Conservation (phyloP, 1,284 basidiomycete genomes). For the Chalciporus sp. region DNA sequence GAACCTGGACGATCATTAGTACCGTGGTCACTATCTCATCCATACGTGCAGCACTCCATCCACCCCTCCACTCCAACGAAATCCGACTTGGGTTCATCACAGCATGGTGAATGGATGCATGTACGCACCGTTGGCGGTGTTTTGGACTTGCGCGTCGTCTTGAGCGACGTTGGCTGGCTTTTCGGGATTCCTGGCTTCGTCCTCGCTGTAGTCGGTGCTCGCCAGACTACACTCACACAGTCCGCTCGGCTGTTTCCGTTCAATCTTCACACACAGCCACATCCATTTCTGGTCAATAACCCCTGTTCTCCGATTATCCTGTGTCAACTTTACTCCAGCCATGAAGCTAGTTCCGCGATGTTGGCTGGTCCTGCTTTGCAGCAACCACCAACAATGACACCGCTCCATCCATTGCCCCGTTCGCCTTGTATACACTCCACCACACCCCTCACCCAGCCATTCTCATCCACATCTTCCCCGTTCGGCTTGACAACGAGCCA, state of each 20-base stretch:
- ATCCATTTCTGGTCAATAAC: conserved; percentile 5
- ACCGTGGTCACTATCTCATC: conserved; percentile 35
- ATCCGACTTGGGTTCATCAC: conserved; percentile 22
- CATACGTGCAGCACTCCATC: conserved; percentile 31
- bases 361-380: conserved; percentile 65
- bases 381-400: conserved; percentile 71
- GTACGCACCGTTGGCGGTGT: conserved; percentile 27
- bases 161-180: conserved; percentile 26
- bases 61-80: conserved; percentile 27
- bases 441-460: conserved; percentile 50
- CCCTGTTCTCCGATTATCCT: conserved; percentile 10
- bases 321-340: background rate
- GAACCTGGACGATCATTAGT: conserved; percentile 35
- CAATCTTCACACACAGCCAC: conserved; percentile 14
- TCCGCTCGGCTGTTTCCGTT: conserved; percentile 23
- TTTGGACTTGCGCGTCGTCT: conserved; percentile 31
- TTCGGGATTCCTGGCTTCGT: conserved; percentile 20
- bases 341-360: conserved; percentile 41
- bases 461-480: conserved; percentile 49
- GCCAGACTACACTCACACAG: conserved; percentile 1
- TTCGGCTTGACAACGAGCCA: conserved; percentile 78
- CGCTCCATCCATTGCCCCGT: conserved; percentile 46
- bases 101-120: background rate
- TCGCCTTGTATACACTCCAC: conserved; percentile 29
- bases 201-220: conserved; percentile 1